phyloP scores from a whole-genome alignment of 2,329 filamentous ascomycete species.

The Penicillium sp. region DNA sequence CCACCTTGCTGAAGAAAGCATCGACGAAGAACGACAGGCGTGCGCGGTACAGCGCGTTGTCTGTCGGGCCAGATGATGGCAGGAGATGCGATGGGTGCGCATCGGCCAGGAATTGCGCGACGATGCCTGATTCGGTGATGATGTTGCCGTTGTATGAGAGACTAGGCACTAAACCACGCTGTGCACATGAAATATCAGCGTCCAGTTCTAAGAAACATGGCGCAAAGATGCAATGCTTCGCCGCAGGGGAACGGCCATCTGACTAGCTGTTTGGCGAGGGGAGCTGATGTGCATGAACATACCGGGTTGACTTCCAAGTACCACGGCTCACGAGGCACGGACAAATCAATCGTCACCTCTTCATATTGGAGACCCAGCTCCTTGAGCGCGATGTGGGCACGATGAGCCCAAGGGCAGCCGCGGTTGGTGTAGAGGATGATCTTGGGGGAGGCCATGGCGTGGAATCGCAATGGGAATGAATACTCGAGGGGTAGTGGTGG shows the following conservation, averaged over 20 bases:
- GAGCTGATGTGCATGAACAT: constrained; percentile 15
- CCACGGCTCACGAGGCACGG: constrained; percentile 67
- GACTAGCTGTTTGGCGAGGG: neutral
- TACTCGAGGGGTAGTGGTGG: neutral
- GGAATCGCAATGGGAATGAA: constrained; percentile 8
- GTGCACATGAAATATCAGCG: neutral
- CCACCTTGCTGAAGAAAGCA: constrained; percentile 65
- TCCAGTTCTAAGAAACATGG: neutral
- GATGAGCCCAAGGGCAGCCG: constrained; percentile 71
- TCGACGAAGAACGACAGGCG: constrained; percentile 72
- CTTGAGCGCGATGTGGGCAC: constrained; percentile 69
- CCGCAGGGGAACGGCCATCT: neutral
- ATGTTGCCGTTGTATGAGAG: constrained; percentile 69
- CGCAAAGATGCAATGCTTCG: neutral
- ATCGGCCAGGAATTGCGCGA: constrained; percentile 69
- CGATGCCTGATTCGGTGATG: constrained; percentile 71
- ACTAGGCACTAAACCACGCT: constrained; percentile 72
- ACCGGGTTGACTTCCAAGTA: constrained; percentile 76
- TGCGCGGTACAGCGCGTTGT: constrained; percentile 63
- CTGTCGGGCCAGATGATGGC: constrained; percentile 55
- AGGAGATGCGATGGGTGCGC: constrained; percentile 67
- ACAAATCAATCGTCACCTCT: constrained; percentile 72
- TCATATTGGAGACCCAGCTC: constrained; percentile 68
- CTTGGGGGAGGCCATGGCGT: constrained; percentile 43
- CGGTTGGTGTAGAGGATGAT: constrained; percentile 73